Evolutionary conservation across 1,284 basidiomycete species (phyloP).

Genomic region (Trametes polyzona): DNA sequence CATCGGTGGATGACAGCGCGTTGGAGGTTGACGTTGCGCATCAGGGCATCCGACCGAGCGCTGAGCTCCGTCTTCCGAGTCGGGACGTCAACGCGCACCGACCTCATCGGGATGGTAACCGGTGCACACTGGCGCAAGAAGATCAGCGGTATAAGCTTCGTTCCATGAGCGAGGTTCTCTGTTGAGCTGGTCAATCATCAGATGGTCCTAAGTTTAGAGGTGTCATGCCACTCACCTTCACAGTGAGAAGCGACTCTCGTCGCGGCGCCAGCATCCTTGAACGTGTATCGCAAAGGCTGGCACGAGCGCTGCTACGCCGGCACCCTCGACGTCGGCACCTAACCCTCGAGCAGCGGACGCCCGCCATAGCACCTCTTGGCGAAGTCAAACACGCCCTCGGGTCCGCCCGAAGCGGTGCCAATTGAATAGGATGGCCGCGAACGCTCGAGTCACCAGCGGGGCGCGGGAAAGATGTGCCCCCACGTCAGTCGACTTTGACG

Average conservation of each 20-base stretch:
- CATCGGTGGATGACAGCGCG: background rate
- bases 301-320: no score
- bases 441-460: background rate
- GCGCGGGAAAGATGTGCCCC: background rate
- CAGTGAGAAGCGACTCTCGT: no score
- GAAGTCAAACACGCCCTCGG: background rate
- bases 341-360: background rate
- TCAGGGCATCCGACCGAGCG: background rate
- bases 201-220: no score
- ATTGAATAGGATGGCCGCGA: background rate
- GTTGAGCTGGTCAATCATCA: no score
- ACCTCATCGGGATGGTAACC: background rate
- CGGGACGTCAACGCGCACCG: background rate
- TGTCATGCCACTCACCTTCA: no score
- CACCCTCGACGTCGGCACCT: no score
- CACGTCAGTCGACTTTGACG: background rate
- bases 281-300: no score
- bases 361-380: background rate
- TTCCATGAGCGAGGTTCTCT: no score
- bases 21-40: background rate
- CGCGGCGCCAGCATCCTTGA: no score
- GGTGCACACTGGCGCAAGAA: no score
- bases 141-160: no score
- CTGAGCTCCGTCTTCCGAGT: no score
- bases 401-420: background rate